Evolutionary conservation across 371 early-diverging fungal genomes (phyloP), one percentile per base, ranked within the genome.

Genomic region (Actinomortierella wolfii): DNA sequence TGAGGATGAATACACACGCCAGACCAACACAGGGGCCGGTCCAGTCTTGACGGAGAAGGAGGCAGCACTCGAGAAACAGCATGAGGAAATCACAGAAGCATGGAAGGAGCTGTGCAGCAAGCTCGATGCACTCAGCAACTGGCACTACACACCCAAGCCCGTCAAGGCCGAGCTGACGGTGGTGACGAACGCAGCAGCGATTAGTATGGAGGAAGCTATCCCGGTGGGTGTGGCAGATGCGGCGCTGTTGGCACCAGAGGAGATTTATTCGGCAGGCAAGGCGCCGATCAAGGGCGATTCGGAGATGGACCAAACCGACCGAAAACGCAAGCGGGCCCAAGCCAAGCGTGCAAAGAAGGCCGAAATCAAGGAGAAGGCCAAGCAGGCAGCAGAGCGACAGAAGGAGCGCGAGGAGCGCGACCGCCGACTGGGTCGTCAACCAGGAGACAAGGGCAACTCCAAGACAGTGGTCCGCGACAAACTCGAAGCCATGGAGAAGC

Each of bases 171-270:
- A 96, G 59, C 82, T 95, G 57, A 83, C 83, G 11, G 89, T 97
- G 52, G 85, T 89, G 53, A 82, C 90, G 51, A 87, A 90, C 57
- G 89, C 93, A 23, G 92, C 97, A 7, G 93, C 98, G 2, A 88
- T 98, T 63, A 82, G 88, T 49, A 91, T 97, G 90, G 98, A 98
- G 79, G 98, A 98, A 76, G 90, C 92, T 25, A 92, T 92, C 52
- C 98, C 98, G 11, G 86, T 94, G 26, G 82, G 87, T 62, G 94
- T 95, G 24, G 87, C 93, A 11, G 89, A 91, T 64, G 92, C 93
- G 3, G 86, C 86, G 2, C 79, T 92, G 43, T 80, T 93, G 51
- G 95, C 97, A 13, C 97, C 98, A 23, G 87, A 95, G 73, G 97
- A 98, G 82, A 86, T 96, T 17, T 62, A 63, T 59, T 76, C 68